Percentiles rank a stretch among this genome's conserved stretches.
Conservation (phyloP, 2,329 filamentous ascomycete species). For the Uncinocarpus reesii region DNA sequence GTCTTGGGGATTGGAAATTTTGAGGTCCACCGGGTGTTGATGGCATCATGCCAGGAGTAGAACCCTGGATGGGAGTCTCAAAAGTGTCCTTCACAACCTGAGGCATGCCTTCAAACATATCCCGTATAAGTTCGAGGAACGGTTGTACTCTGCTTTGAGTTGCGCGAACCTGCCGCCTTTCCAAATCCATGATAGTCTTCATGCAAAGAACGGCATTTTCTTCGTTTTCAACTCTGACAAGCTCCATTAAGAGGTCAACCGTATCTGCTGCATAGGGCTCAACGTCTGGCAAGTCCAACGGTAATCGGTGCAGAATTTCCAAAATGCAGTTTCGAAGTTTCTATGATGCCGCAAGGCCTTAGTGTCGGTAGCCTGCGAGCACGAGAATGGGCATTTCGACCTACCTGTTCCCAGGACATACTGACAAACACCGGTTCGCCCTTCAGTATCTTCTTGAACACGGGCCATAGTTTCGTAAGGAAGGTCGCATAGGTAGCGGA, state of each 20-base stretch:
- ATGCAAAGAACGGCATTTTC: conserved; percentile 98
- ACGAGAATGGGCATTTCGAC: conserved; percentile 21
- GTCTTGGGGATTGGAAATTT: conserved; percentile 77
- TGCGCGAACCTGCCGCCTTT: conserved; percentile 80
- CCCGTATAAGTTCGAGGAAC: conserved; percentile 84
- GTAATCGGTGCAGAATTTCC: conserved; percentile 87
- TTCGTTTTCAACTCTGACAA: conserved; percentile 89
- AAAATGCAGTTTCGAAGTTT: conserved; percentile 88
- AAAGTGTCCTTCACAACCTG: conserved; percentile 91
- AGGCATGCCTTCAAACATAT: conserved; percentile 92
- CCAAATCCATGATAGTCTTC: conserved; percentile 95
- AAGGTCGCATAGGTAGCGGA: conserved; percentile 69
- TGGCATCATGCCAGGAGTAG: conserved; percentile 42
- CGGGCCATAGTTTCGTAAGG: conserved; percentile 75
- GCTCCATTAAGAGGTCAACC: conserved; percentile 76
- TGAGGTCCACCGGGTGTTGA: conserved; percentile 45
- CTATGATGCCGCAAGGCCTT: conserved; percentile 31
- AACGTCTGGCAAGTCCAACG: conserved; percentile 63
- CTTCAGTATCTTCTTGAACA: conserved; percentile 75
- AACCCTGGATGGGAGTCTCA: conserved; percentile 55
- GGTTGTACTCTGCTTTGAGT: conserved; percentile 73
- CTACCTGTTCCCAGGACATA: conserved; percentile 76
- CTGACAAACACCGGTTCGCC: conserved; percentile 85
- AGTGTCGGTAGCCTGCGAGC: background rate
- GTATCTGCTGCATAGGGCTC: conserved; percentile 82